These are phyloP conservation scores for Fusarium anguioides DNA, from an alignment of 2,329 filamentous ascomycete species.

Conservation along the genomic window DNA sequence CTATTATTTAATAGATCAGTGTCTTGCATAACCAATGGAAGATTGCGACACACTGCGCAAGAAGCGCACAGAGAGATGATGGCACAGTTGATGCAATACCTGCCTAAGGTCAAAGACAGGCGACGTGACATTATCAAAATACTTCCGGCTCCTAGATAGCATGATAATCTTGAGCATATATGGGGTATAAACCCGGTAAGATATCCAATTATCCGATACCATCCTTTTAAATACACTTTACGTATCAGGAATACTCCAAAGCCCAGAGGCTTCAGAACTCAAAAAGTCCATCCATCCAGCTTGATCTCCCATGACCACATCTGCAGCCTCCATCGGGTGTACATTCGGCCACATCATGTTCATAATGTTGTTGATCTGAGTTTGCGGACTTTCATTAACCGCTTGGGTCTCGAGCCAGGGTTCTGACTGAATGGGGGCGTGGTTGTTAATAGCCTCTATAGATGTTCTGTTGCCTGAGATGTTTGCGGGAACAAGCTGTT, in stretches of 20 bases:
- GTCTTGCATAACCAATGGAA: no score
- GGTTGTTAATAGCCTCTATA: neutral
- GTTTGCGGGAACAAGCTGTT: neutral
- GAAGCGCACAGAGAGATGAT: no score
- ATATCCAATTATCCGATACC: no score
- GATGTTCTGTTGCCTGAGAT: neutral
- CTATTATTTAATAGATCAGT: no score
- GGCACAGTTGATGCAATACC: no score
- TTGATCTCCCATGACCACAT: slow-evolving; percentile 54
- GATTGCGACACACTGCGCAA: no score
- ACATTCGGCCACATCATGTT: slow-evolving; percentile 60
- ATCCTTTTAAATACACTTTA: no score
- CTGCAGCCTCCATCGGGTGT: slow-evolving; percentile 50
- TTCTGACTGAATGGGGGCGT: neutral
- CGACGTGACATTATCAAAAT: no score
- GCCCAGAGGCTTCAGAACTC: neutral
- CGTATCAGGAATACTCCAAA: neutral
- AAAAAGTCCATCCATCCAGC: slow-evolving; percentile 53
- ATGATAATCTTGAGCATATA: no score
- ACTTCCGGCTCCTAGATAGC: no score
- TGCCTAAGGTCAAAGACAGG: no score
- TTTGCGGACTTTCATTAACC: slow-evolving; percentile 54
- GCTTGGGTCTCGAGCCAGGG: slow-evolving; percentile 30
- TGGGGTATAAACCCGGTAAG: no score
- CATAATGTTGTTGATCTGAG: slow-evolving; percentile 56